Conservation (phyloP, 768 basidiomycete genomes). For the Leccinum olivaceopallidum region DNA sequence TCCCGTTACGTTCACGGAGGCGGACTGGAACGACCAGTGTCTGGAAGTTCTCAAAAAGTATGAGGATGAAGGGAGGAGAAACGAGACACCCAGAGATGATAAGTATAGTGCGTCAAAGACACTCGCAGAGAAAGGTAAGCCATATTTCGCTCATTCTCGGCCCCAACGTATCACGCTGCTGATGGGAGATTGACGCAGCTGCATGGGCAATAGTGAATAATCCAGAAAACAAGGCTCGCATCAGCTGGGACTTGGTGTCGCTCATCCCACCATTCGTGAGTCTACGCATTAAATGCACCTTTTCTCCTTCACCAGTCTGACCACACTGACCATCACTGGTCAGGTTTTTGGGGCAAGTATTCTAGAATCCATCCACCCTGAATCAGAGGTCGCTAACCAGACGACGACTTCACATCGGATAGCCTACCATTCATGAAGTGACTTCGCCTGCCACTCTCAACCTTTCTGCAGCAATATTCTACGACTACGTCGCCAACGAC, state of each 20-base stretch:
- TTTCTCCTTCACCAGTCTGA: not conserved
- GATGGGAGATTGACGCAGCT: conserved; percentile 26
- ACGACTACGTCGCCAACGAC: not conserved
- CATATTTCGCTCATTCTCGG: not conserved
- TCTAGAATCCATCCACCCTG: not conserved
- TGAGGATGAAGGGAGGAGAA: conserved; percentile 45
- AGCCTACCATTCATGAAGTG: not conserved
- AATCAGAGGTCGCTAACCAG: not conserved
- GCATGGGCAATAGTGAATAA: conserved; percentile 48
- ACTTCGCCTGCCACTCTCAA: not conserved
- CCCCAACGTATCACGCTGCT: not conserved
- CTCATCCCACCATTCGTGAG: conserved; percentile 43
- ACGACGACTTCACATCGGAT: not conserved
- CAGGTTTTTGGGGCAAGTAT: not conserved
- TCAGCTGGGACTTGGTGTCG: conserved; percentile 40
- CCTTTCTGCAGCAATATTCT: not conserved
- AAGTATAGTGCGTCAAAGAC: conserved; percentile 64
- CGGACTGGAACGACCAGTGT: conserved; percentile 39
- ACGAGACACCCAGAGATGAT: conserved; percentile 36
- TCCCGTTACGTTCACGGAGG: conserved; percentile 42
- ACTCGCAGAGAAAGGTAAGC: conserved; percentile 58
- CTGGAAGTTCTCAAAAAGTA: conserved; percentile 42
- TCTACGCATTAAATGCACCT: not conserved
- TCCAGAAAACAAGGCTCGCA: conserved; percentile 30
- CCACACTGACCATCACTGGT: not conserved